Conservation (phyloP, 352 stramenopile species). For the Pythium plurisporium region DNA sequence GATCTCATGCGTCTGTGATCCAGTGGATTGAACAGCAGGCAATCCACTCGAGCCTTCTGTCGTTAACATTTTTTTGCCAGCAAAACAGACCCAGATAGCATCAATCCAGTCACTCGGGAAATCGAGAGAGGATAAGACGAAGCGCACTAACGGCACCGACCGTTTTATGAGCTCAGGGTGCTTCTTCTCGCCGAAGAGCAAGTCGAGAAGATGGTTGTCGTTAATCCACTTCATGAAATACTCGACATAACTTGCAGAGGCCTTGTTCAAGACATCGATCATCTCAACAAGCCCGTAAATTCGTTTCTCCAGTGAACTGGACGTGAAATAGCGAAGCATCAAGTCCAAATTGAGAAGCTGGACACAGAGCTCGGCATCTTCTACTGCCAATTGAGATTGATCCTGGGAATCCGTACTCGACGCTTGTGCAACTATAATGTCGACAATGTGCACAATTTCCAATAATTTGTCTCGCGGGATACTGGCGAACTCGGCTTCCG, state of each 20-base stretch:
- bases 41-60: not conserved
- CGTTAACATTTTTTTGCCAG: conserved; percentile 11
- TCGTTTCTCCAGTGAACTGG: conserved; percentile 59
- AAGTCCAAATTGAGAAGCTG: conserved; percentile 52
- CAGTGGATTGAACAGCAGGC: not conserved
- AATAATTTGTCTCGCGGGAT: conserved; percentile 43
- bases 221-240: conserved; percentile 48
- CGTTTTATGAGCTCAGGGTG: conserved; percentile 71
- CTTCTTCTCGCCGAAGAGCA: conserved; percentile 59
- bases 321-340: conserved; percentile 43
- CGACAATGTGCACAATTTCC: conserved; percentile 57
- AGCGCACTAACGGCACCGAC: conserved; percentile 53
- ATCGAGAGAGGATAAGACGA: conserved; percentile 22
- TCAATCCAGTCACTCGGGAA: conserved; percentile 32
- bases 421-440: conserved; percentile 34
- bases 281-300: conserved; percentile 73
- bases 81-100: conserved; percentile 51
- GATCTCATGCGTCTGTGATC: conserved; percentile 39
- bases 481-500: conserved; percentile 27
- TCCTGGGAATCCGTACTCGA: not conserved
- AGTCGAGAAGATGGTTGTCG: conserved; percentile 36
- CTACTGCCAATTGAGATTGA: not conserved
- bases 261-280: conserved; percentile 41
- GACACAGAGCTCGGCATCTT: conserved; percentile 28
- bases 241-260: conserved; percentile 28